Evolutionary conservation across 2,329 filamentous ascomycete genomes (phyloP).

Genomic region (Teratosphaeria viscida): DNA sequence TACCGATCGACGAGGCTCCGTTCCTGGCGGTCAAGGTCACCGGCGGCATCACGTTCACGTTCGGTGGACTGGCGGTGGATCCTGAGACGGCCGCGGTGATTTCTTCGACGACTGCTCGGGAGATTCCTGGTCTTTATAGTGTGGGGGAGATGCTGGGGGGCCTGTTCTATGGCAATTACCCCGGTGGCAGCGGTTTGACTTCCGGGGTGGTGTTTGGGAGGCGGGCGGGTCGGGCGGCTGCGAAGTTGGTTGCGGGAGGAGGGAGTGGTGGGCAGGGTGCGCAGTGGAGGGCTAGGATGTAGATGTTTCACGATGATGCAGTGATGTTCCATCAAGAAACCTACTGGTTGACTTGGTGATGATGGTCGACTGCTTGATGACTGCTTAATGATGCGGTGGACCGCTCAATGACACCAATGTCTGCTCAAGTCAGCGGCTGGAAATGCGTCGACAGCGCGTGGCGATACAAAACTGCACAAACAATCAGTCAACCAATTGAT

Average conservation of each 20-base stretch:
- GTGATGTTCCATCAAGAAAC: too few species aligned
- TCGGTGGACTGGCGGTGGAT: constrained; percentile 51
- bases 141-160: constrained; percentile 58
- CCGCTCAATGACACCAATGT: too few species aligned
- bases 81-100: constrained; percentile 45
- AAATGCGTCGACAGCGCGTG: too few species aligned
- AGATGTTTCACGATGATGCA: too few species aligned
- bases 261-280: background rate
- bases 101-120: constrained; percentile 27
- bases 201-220: constrained; percentile 47
- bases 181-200: constrained; percentile 52
- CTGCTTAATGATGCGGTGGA: too few species aligned
- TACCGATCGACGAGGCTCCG: constrained; percentile 46
- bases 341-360: too few species aligned
- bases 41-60: constrained; percentile 59
- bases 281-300: background rate
- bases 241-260: constrained; percentile 2
- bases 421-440: too few species aligned
- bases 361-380: too few species aligned
- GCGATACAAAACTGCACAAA: too few species aligned
- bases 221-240: constrained; percentile 29
- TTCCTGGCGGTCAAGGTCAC: constrained; percentile 55
- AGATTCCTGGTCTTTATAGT: constrained; percentile 49
- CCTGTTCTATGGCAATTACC: constrained; percentile 54
- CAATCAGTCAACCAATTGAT: too few species aligned